Conservation (phyloP, 2,329 filamentous ascomycete genomes). For the Dactylellina leptospora region DNA sequence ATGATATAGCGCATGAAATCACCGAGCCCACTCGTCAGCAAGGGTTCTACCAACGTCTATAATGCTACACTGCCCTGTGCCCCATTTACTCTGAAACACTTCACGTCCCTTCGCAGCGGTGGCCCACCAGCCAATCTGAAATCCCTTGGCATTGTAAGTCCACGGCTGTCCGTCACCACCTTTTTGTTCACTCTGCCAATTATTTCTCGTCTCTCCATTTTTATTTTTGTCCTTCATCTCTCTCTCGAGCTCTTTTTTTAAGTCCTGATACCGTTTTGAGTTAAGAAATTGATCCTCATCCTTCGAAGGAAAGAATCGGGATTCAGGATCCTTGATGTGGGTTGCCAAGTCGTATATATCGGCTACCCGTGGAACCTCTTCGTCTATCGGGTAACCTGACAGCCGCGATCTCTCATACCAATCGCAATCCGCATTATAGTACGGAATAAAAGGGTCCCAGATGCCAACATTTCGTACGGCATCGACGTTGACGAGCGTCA, state of each 20-base stretch:
- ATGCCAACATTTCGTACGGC: conserved; percentile 65
- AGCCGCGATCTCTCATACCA: conserved; percentile 64
- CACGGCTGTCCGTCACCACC: conserved; percentile 67
- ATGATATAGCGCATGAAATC: no score
- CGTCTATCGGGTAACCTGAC: conserved; percentile 54
- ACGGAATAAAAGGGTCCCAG: conserved; percentile 68
- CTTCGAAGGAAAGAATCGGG: conserved; percentile 2
- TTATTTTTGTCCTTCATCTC: conserved; percentile 56
- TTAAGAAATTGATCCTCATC: background rate
- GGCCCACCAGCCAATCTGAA: conserved; percentile 48
- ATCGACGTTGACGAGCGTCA: conserved; percentile 67
- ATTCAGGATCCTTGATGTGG: conserved; percentile 41
- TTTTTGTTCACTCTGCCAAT: conserved; percentile 65
- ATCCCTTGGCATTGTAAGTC: conserved; percentile 62
- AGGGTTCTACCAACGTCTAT: background rate
- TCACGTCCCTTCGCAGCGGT: conserved; percentile 1
- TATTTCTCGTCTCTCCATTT: conserved; percentile 61
- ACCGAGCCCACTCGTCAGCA: conserved; percentile 7
- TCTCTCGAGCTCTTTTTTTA: conserved; percentile 56
- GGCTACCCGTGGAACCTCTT: conserved; percentile 60
- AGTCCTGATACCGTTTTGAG: conserved; percentile 26
- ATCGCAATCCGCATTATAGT: conserved; percentile 63
- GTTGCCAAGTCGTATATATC: conserved; percentile 59
- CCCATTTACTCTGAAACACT: conserved; percentile 18
- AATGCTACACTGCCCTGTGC: background rate